Conservation (phyloP, 2,329 filamentous ascomycete genomes). For the Sporothrix brunneoviolacea region DNA sequence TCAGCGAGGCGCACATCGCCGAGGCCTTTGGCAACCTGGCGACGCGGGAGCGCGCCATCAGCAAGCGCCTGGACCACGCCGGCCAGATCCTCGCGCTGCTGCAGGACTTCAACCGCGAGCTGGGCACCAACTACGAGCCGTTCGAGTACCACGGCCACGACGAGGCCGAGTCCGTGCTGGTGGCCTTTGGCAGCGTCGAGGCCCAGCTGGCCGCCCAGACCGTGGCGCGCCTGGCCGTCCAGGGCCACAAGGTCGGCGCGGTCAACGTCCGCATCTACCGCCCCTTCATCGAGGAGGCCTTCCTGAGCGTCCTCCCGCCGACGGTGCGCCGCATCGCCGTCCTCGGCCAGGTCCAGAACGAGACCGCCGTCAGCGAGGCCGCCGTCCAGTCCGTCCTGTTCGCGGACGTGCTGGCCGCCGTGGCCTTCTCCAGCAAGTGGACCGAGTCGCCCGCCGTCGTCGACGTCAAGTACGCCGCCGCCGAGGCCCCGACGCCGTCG, state of each 20-base stretch:
- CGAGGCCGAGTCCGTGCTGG: conserved; percentile 72
- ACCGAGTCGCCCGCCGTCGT: conserved; percentile 57
- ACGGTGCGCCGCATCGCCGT: conserved; percentile 72
- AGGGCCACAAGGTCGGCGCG: conserved; percentile 74
- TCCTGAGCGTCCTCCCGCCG: conserved; percentile 72
- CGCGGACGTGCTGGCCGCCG: conserved; percentile 79
- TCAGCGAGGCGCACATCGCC: conserved; percentile 57
- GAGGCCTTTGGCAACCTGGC: conserved; percentile 57
- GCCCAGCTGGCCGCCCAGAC: conserved; percentile 79
- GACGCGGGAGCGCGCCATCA: conserved; percentile 33
- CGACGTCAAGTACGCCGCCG: conserved; percentile 85
- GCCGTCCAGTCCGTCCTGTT: conserved; percentile 80
- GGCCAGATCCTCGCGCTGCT: conserved; percentile 65
- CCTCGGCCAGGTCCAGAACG: conserved; percentile 77
- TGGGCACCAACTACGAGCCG: conserved; percentile 85
- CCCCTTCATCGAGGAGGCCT: conserved; percentile 91
- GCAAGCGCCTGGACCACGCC: conserved; percentile 64
- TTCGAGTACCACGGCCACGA: conserved; percentile 92
- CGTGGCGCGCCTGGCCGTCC: conserved; percentile 61
- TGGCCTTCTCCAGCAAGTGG: conserved; percentile 64
- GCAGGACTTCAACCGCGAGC: conserved; percentile 75
- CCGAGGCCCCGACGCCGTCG: conserved; percentile 49
- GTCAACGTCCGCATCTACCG: conserved; percentile 91
- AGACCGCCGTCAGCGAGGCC: conserved; percentile 64
- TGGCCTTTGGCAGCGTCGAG: conserved; percentile 90